phyloP scores from a whole-genome alignment of 371 early-diverging fungal genomes.

The Actinomortierella ambigua region DNA sequence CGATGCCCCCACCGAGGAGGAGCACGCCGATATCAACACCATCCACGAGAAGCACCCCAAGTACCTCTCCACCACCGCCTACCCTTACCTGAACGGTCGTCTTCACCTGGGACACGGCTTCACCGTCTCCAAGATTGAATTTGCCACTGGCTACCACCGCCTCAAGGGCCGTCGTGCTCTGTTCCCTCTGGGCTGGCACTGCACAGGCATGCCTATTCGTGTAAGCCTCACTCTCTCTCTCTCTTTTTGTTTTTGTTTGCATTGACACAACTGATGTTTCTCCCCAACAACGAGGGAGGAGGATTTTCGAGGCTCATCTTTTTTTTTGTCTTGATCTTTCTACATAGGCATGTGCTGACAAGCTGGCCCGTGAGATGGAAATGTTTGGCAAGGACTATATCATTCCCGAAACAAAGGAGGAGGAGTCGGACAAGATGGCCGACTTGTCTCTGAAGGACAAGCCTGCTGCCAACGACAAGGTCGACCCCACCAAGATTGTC shows the following conservation, averaged over 20 bases:
- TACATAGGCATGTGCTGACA: slow-evolving; percentile 95
- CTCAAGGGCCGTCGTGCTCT: slow-evolving; percentile 95
- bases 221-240: slow-evolving; percentile 46
- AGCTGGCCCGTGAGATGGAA: slow-evolving; percentile 93
- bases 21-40: slow-evolving; percentile 50
- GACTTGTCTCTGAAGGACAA: slow-evolving; percentile 54
- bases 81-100: slow-evolving; percentile 99
- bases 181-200: slow-evolving; percentile 99
- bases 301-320: background rate
- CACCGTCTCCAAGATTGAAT: slow-evolving; percentile 97
- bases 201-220: slow-evolving; percentile 99
- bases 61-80: slow-evolving; percentile 98
- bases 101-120: slow-evolving; percentile 99
- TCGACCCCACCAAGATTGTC: slow-evolving; percentile 68
- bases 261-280: background rate
- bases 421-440: slow-evolving; percentile 54
- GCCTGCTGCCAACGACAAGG: slow-evolving; percentile 33
- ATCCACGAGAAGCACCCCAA: slow-evolving; percentile 81
- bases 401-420: slow-evolving; percentile 52
- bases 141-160: slow-evolving; percentile 93
- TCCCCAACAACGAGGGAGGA: background rate
- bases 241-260: background rate
- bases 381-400: slow-evolving; percentile 91
- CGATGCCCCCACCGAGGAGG: slow-evolving; percentile 81
- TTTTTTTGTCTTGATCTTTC: background rate